Conservation (phyloP, 169 alveolate species). For the Ichthyophthirius multifiliis region DNA sequence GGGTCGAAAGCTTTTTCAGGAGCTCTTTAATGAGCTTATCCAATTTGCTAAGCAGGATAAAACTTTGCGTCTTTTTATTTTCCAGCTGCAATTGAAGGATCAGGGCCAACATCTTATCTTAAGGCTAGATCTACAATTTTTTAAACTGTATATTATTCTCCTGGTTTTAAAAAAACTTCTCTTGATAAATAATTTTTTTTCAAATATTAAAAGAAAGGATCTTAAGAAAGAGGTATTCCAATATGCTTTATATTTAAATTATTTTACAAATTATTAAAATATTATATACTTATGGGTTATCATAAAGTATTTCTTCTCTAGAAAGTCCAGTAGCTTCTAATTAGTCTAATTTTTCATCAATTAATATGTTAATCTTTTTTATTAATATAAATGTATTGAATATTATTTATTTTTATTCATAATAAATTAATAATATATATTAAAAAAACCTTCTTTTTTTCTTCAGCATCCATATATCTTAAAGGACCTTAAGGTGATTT, state of each 20-base stretch:
- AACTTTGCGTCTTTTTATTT: constrained; percentile 11
- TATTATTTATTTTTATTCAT: too few relatives aligned
- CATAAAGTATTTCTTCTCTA: constrained; percentile 65
- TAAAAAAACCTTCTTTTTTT: constrained; percentile 24
- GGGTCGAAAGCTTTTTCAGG: background rate
- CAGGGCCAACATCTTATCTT: constrained; percentile 67
- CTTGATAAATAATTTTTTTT: constrained; percentile 61
- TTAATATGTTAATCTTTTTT: constrained; percentile 40
- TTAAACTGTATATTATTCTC: constrained; percentile 60
- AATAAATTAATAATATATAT: too few relatives aligned
- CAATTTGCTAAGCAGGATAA: background rate
- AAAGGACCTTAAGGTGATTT: constrained; percentile 55
- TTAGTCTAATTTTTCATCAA: constrained; percentile 56
- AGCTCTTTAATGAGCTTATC: background rate
- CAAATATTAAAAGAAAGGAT: constrained; percentile 73
- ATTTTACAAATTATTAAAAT: background rate
- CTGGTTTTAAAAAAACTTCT: constrained; percentile 63
- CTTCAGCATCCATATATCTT: constrained; percentile 49
- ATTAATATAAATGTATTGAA: background rate
- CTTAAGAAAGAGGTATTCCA: constrained; percentile 68
- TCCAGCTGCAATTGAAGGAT: constrained; percentile 38
- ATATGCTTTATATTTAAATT: constrained; percentile 11
- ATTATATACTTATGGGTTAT: constrained; percentile 26
- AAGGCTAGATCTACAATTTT: constrained; percentile 71
- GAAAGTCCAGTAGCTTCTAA: constrained; percentile 72